These are phyloP conservation scores for Trichoderma erinaceum DNA, from an alignment of 495 filamentous ascomycete species.

Conservation along the genomic window DNA sequence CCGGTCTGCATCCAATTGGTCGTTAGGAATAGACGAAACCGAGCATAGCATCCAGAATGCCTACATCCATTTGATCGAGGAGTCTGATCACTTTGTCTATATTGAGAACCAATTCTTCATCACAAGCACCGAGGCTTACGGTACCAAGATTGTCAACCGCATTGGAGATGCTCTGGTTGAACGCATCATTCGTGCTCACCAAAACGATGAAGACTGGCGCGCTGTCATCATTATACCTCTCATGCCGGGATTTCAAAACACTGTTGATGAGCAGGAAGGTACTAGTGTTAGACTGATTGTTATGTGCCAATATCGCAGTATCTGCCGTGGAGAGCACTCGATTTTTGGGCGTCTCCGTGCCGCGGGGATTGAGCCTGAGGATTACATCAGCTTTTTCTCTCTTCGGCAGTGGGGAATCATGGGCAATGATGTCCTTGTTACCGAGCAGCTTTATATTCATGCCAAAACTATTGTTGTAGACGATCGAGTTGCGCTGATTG, in stretches of 20 bases:
- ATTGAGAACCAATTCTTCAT: conserved; percentile 99
- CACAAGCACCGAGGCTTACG: conserved; percentile 82
- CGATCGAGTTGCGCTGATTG: conserved; percentile 88
- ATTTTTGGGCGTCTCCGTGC: conserved; percentile 83
- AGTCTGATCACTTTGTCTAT: conserved; percentile 96
- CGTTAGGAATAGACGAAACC: conserved; percentile 75
- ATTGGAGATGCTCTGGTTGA: conserved; percentile 96
- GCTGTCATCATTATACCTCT: conserved; percentile 92
- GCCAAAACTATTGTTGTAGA: conserved; percentile 97
- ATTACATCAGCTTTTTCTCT: conserved; percentile 94
- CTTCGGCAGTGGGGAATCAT: conserved; percentile 92
- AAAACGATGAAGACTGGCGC: conserved; percentile 84
- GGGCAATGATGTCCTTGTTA: conserved; percentile 71
- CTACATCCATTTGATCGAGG: conserved; percentile 89
- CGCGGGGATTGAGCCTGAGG: conserved; percentile 86
- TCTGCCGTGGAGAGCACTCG: conserved; percentile 86
- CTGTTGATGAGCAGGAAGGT: conserved; percentile 87
- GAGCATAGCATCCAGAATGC: conserved; percentile 95
- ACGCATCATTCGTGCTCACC: conserved; percentile 76
- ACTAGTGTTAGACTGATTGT: conserved; percentile 93
- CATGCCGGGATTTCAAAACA: conserved; percentile 97
- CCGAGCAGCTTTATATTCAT: conserved; percentile 97
- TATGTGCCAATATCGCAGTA: conserved; percentile 96
- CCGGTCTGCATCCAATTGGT: conserved; percentile 85
- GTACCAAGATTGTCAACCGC: conserved; percentile 79